phyloP scores from a whole-genome alignment of 2,329 filamentous ascomycete species.

The Lojkania enalia region DNA sequence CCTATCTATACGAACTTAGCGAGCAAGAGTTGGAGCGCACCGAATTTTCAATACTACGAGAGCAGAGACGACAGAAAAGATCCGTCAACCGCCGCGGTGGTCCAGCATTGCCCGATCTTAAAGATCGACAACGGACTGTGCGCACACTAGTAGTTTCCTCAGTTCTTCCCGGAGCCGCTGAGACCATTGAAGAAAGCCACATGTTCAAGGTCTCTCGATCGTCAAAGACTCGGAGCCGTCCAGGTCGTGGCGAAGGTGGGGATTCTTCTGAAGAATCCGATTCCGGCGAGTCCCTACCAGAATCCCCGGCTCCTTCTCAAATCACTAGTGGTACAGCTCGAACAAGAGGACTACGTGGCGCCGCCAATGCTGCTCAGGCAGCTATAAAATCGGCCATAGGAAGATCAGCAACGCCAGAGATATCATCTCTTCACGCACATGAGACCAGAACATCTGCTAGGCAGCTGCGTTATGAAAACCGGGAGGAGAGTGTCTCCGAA shows the following conservation, averaged over 20 bases:
- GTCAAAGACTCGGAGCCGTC: constrained; percentile 53
- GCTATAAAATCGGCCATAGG: constrained; percentile 74
- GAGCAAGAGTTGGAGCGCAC: constrained; percentile 88
- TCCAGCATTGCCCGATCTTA: constrained; percentile 91
- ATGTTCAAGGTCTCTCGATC: constrained; percentile 69
- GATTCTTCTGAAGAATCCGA: constrained; percentile 90
- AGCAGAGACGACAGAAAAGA: constrained; percentile 91
- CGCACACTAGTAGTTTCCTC: constrained; percentile 90
- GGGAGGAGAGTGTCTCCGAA: constrained; percentile 79
- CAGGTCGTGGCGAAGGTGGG: constrained; percentile 60
- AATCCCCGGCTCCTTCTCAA: constrained; percentile 77
- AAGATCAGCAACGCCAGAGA: constrained; percentile 90
- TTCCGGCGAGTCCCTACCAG: constrained; percentile 82
- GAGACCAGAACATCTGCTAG: constrained; percentile 71
- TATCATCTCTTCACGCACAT: constrained; percentile 65
- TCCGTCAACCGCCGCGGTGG: constrained; percentile 93
- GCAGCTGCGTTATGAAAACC: constrained; percentile 62
- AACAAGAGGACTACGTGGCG: constrained; percentile 85
- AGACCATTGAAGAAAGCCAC: constrained; percentile 78
- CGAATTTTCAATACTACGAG: constrained; percentile 88
- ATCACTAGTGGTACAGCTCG: constrained; percentile 75
- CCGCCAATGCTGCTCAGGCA: constrained; percentile 82
- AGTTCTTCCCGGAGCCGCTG: constrained; percentile 83
- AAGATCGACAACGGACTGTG: constrained; percentile 90
- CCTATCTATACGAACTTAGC: constrained; percentile 90